phyloP scores from a whole-genome alignment of 768 basidiomycete species.

The Neoboletus brunneissimus region DNA sequence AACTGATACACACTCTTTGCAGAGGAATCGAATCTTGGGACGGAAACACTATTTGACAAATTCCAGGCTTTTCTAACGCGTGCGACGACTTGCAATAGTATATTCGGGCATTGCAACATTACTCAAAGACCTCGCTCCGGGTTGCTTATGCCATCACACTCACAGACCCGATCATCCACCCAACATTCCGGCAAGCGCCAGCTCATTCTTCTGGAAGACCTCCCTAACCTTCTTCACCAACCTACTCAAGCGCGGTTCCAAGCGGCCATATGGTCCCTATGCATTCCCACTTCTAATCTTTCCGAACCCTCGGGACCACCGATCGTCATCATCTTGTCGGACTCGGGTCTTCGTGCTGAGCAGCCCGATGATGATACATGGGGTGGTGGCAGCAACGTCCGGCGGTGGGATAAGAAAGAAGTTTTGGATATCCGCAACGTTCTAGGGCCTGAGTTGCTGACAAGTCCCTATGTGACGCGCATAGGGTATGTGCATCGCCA shows the following conservation, averaged over 20 bases:
- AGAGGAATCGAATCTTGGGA: constrained; percentile 14
- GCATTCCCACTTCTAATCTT: constrained; percentile 24
- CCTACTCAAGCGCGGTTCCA: constrained; percentile 73
- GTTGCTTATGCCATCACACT: constrained; percentile 1
- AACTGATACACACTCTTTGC: neutral
- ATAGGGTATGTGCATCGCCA: constrained; percentile 55
- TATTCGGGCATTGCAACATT: constrained; percentile 37
- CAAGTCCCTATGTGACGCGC: constrained; percentile 74
- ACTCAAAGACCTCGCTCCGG: constrained; percentile 5
- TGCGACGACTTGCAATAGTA: constrained; percentile 55
- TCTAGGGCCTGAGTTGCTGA: constrained; percentile 63
- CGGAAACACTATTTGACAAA: constrained; percentile 51
- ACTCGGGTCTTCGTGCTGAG: constrained; percentile 77
- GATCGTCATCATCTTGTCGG: constrained; percentile 79
- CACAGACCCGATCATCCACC: neutral
- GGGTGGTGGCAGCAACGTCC: constrained; percentile 41
- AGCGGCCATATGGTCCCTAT: constrained; percentile 58
- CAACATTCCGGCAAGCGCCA: constrained; percentile 38
- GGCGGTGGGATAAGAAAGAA: constrained; percentile 49
- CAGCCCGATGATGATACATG: constrained; percentile 46
- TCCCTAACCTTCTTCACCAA: constrained; percentile 85
- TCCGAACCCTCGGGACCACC: constrained; percentile 43
- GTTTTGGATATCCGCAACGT: constrained; percentile 68
- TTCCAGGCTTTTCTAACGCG: constrained; percentile 75
- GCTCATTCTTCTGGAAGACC: constrained; percentile 80